These are phyloP conservation scores for Crithidia sp. DNA, from an alignment of 208 protist species.

Conservation along the genomic window DNA sequence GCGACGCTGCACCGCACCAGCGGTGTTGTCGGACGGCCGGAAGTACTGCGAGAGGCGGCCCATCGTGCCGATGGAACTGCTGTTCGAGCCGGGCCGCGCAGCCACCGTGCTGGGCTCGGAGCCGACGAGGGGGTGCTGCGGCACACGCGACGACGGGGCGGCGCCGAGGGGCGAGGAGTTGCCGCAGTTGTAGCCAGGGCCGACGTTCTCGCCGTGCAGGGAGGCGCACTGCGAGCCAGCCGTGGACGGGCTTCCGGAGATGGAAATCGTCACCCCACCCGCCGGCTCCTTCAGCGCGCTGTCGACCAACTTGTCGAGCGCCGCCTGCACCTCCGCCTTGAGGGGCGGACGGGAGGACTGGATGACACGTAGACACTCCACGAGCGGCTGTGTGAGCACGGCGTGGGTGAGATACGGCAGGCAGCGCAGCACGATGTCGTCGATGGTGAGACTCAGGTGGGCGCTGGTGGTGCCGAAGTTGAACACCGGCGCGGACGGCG, in stretches of 20 bases:
- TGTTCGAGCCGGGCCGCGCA: slow-evolving; percentile 32
- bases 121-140: slow-evolving; percentile 29
- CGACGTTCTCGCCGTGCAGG: slow-evolving; percentile 10
- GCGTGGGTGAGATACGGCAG: slow-evolving; percentile 69
- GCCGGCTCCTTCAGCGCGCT: slow-evolving; percentile 59
- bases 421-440: slow-evolving; percentile 74
- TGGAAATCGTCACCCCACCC: background rate
- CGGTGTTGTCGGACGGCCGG: slow-evolving; percentile 20
- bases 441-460: slow-evolving; percentile 41
- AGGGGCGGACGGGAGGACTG: slow-evolving; percentile 58
- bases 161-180: slow-evolving; percentile 13
- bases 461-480: slow-evolving; percentile 15
- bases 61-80: slow-evolving; percentile 19
- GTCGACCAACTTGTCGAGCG: slow-evolving; percentile 81
- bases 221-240: slow-evolving; percentile 14
- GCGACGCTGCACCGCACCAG: slow-evolving; percentile 10
- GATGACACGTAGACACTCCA: slow-evolving; percentile 60
- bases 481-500: slow-evolving; percentile 24
- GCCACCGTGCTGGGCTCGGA: slow-evolving; percentile 30
- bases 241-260: background rate
- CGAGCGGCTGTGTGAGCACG: slow-evolving; percentile 65
- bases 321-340: slow-evolving; percentile 51
- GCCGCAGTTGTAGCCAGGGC: slow-evolving; percentile 3
- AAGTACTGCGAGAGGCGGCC: slow-evolving; percentile 38
- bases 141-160: slow-evolving; percentile 12